A percentile compares a stretch with the other conserved stretches of the same genome.
Evolutionary conservation across 495 filamentous ascomycete genomes (phyloP).

Genomic region (Podospora anserina): DNA sequence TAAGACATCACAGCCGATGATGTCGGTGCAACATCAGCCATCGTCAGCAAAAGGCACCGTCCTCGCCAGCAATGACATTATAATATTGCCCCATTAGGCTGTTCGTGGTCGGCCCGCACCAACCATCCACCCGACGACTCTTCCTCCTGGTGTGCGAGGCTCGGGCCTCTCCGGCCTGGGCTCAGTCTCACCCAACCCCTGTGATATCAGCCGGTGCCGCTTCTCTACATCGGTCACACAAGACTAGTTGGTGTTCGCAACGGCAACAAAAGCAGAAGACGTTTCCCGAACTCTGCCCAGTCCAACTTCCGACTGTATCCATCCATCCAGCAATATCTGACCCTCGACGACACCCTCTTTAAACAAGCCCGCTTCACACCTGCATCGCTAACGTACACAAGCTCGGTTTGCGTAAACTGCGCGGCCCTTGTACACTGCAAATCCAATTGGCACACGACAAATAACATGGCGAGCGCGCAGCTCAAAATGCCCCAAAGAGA

Average conservation of each 20-base stretch:
- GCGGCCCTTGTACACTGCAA: constrained; percentile 24
- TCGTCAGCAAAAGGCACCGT: constrained; percentile 9
- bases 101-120: constrained; percentile 17
- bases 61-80: constrained; percentile 7
- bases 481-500: constrained; percentile 24
- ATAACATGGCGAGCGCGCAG: constrained; percentile 14
- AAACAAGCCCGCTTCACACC: neutral
- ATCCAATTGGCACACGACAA: constrained; percentile 29
- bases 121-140: neutral
- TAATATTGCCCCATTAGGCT: constrained; percentile 15
- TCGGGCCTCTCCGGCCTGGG: neutral
- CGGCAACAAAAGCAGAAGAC: neutral
- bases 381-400: constrained; percentile 5
- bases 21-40: constrained; percentile 4
- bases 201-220: neutral
- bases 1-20: neutral
- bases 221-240: neutral
- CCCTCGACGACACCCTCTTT: neutral
- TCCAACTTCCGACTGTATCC: neutral
- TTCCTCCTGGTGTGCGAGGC: neutral
- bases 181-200: neutral
- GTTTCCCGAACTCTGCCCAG: neutral
- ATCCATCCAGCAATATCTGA: neutral
- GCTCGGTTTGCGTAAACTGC: neutral
- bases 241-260: neutral